Evolutionary conservation across 1,284 basidiomycete genomes (phyloP), one percentile per base, ranked within the genome.

Genomic region (Grifola frondosa): DNA sequence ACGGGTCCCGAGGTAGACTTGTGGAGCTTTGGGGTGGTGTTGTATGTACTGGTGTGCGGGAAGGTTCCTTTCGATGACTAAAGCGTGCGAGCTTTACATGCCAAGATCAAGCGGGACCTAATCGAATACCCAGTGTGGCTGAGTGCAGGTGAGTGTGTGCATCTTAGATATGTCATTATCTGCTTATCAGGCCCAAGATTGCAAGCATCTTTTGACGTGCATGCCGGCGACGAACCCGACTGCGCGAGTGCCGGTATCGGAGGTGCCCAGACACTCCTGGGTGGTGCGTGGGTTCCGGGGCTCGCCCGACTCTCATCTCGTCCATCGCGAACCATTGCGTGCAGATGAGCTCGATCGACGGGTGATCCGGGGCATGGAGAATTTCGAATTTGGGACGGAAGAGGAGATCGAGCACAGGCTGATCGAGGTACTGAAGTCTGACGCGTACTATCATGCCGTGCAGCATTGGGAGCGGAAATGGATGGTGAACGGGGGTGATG

Each of bases 11-110:
- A 98, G 63, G 96, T 98, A 44, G 96, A 98, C 61, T 87, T 97
- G 0, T 99, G 96, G 96, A 95, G 91, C 59, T 97, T 98, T 55
- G 95, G 96, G 6, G 94, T 99, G 49, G 95, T 99, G 7, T 78
- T 99, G 11, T 98, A 97, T 61, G 94, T 97, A 12, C 78, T 99
- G 35, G 93, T 98, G 1, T 97, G 95, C 63, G 96, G 95, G 39
- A 97, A 96, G 68, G 96, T 99, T 1, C 95, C 95, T 0, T 98
- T 99, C 61, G 96, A 99, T 62, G 96, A 99, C 64, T 92, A 97
- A 68, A 93, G 88, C 60, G 98, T 98, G 95, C 96, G 96, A 2
- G 96, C 95, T 0, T 70, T 98, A 35, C 96, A 98, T 63, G 96
- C 96, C 26, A 98, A 98, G 73, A 98, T 99, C 71, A 99, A 98